Percentiles rank a stretch among this genome's conserved stretches.
These are phyloP conservation scores for Acanthamoeba castellanii DNA, from an alignment of 208 protist genomes.

Conservation along the genomic window DNA sequence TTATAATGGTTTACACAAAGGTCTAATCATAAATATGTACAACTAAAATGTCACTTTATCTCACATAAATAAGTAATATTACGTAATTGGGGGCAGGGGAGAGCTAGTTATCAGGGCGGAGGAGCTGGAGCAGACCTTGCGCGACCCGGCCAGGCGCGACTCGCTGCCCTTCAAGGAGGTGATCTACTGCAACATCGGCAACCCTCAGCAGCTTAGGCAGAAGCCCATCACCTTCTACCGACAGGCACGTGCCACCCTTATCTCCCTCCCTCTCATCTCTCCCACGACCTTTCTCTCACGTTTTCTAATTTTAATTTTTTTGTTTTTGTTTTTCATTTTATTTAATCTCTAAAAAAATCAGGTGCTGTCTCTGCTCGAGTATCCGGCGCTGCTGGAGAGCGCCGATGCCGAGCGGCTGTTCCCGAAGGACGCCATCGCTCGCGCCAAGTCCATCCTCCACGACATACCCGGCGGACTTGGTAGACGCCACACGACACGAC, in stretches of 20 bases:
- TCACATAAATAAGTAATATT: no score
- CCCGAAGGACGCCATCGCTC: slow-evolving; percentile 93
- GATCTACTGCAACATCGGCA: slow-evolving; percentile 99
- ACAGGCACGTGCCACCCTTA: slow-evolving; percentile 84
- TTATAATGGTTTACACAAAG: no score
- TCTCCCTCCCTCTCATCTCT: no score
- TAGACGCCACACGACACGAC: no score
- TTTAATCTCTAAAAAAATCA: no score
- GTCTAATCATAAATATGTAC: no score
- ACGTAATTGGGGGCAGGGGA: background rate
- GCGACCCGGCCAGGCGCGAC: background rate
- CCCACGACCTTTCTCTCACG: no score
- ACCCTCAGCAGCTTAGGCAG: slow-evolving; percentile 97
- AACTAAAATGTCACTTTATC: no score
- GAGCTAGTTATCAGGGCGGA: slow-evolving; percentile 63
- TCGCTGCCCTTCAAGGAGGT: slow-evolving; percentile 92
- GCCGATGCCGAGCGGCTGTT: slow-evolving; percentile 85
- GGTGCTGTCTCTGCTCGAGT: slow-evolving; percentile 87
- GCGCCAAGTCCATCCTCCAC: slow-evolving; percentile 87
- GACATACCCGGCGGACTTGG: background rate
- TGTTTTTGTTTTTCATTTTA: no score
- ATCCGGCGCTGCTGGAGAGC: slow-evolving; percentile 88
- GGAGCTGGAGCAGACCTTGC: background rate
- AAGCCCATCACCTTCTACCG: slow-evolving; percentile 97
- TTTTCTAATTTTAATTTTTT: no score